A percentile compares a stretch with the other conserved stretches of the same genome.
These are phyloP conservation scores for Rubus idaeus DNA, from an alignment of 306 rosid species.

Conservation along the genomic window DNA sequence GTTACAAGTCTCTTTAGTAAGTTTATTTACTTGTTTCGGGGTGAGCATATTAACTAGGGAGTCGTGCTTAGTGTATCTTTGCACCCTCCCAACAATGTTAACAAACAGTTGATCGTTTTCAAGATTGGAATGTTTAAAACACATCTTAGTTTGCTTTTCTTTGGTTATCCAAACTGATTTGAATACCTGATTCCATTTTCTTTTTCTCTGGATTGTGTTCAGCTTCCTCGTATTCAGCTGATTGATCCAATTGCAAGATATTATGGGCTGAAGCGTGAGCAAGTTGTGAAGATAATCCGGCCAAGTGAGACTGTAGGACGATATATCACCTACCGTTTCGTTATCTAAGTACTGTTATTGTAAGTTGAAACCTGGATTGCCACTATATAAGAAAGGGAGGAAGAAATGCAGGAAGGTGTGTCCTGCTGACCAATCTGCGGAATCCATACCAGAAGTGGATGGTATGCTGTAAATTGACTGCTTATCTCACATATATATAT, in stretches of 20 bases:
- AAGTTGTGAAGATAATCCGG: too few relatives aligned
- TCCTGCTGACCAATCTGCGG: too few relatives aligned
- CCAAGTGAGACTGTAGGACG: too few relatives aligned
- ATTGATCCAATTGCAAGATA: slow-evolving; percentile 81
- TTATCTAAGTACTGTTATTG: slow-evolving; percentile 34
- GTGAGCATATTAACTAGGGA: not conserved
- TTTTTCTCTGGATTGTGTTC: slow-evolving; percentile 12
- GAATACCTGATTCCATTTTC: not conserved
- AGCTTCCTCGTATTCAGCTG: slow-evolving; percentile 85
- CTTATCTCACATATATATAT: too few relatives aligned
- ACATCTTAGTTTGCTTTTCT: slow-evolving; percentile 3
- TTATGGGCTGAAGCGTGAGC: too few relatives aligned
- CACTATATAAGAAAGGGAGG: too few relatives aligned
- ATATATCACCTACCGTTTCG: slow-evolving; percentile 72
- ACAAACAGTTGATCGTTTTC: not conserved
- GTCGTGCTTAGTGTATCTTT: not conserved
- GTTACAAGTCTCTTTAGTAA: too few relatives aligned
- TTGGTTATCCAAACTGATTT: not conserved
- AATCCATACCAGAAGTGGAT: too few relatives aligned
- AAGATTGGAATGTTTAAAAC: not conserved
- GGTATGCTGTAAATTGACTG: too few relatives aligned
- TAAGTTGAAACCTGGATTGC: not conserved
- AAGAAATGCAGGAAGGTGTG: too few relatives aligned
- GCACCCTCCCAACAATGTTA: not conserved
- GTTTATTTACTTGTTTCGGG: too few relatives aligned